These are phyloP conservation scores for Amauroascus verrucosus DNA, from an alignment of 2,329 filamentous ascomycete genomes.

Conservation along the genomic window DNA sequence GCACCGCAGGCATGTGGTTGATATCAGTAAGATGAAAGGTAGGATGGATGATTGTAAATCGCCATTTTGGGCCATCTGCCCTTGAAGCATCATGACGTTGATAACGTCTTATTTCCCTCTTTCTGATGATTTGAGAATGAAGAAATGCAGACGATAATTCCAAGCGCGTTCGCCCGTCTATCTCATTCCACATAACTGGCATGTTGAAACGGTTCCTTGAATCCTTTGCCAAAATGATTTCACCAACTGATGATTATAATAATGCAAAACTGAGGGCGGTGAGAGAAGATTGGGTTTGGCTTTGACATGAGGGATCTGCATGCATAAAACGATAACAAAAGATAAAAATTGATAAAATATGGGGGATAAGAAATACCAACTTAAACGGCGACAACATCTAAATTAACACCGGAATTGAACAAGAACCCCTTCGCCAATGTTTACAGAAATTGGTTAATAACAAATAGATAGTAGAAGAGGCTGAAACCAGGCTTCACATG, in stretches of 20 bases:
- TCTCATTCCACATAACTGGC: no score
- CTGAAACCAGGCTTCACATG: conserved; percentile 3
- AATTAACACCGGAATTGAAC: no score
- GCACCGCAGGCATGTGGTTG: background rate
- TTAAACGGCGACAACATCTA: background rate
- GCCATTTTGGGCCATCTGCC: no score
- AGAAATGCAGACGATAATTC: background rate
- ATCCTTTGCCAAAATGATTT: background rate
- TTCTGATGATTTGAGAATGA: background rate
- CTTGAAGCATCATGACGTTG: no score
- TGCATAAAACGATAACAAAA: background rate
- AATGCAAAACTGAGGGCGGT: background rate
- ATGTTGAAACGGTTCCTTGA: background rate
- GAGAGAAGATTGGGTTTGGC: background rate
- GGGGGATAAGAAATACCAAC: background rate
- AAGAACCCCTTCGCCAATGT: no score
- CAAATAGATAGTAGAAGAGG: background rate
- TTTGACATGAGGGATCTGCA: background rate
- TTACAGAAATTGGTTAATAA: no score
- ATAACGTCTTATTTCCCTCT: background rate
- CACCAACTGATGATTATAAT: background rate
- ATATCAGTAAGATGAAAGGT: background rate
- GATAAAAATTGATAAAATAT: background rate
- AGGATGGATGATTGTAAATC: background rate
- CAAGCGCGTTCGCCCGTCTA: no score